phyloP scores from a whole-genome alignment of 257 asterid species.

The Primulina tabacum region DNA sequence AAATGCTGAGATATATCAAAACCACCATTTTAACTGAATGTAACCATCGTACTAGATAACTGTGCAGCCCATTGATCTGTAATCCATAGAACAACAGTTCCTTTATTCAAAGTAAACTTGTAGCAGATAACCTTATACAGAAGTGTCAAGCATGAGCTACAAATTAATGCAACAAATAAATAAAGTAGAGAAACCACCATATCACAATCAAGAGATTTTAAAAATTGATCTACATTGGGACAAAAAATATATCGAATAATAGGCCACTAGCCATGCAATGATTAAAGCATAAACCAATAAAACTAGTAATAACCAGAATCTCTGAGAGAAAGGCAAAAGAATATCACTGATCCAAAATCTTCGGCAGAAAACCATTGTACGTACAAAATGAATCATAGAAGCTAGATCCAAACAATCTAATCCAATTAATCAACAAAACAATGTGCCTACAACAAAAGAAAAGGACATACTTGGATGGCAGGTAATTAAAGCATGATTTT shows the following conservation, averaged over 20 bases:
- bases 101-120: constrained; percentile 16
- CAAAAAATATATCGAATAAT: constrained; percentile 1
- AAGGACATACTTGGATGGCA: constrained; percentile 27
- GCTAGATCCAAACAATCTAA: constrained; percentile 5
- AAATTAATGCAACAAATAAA: constrained; percentile 3
- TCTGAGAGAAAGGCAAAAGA: neutral
- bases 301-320: neutral
- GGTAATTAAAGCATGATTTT: constrained; percentile 19
- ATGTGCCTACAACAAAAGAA: constrained; percentile 8
- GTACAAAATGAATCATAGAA: constrained; percentile 13
- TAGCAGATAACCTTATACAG: constrained; percentile 2
- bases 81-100: constrained; percentile 24
- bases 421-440: constrained; percentile 7
- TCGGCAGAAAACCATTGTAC: constrained; percentile 17
- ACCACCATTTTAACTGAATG: constrained; percentile 25
- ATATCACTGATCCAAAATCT: constrained; percentile 13
- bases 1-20: constrained; percentile 27
- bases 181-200: constrained; percentile 4
- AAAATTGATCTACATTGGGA: constrained; percentile 7
- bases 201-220: constrained; percentile 13
- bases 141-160: neutral
- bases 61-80: constrained; percentile 43
- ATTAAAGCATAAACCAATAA: neutral
- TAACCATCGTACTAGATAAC: constrained; percentile 27
- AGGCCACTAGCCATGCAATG: neutral